Conservation (phyloP, 805 yeast genomes). For the Metschnikowia corniflorae region DNA sequence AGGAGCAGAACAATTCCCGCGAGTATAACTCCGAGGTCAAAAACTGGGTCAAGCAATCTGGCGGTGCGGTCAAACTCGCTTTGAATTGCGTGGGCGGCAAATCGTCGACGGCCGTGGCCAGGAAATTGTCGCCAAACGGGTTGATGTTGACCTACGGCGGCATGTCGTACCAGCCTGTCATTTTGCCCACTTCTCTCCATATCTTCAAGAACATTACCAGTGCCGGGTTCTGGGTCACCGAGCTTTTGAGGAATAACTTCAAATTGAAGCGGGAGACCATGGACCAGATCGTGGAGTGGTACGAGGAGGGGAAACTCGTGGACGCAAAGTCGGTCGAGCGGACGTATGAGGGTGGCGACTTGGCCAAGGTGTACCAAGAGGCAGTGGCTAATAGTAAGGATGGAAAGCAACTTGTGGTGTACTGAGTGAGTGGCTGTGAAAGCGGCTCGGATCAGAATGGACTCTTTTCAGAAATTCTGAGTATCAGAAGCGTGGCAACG, state of each 20-base stretch:
- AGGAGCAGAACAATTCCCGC: conserved; percentile 70
- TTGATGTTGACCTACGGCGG: conserved; percentile 92
- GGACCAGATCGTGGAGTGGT: conserved; percentile 38
- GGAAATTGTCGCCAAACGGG: conserved; percentile 74
- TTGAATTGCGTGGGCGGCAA: conserved; percentile 94
- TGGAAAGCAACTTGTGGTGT: conserved; percentile 39
- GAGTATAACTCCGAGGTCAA: conserved; percentile 61
- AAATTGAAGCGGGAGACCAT: conserved; percentile 36
- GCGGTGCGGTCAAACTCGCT: conserved; percentile 65
- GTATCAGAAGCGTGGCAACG: no score
- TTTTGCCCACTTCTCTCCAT: conserved; percentile 82
- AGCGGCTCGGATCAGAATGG: no score
- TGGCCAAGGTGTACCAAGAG: conserved; percentile 27
- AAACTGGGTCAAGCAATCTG: conserved; percentile 46
- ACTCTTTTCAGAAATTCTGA: no score
- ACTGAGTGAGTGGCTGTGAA: conserved; percentile 1
- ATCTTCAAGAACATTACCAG: conserved; percentile 86
- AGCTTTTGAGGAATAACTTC: conserved; percentile 32
- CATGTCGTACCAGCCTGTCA: conserved; percentile 94
- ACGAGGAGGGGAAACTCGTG: conserved; percentile 35
- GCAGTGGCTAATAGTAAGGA: conserved; percentile 32
- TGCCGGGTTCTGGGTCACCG: conserved; percentile 92
- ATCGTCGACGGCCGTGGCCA: conserved; percentile 73
- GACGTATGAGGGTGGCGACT: conserved; percentile 20
- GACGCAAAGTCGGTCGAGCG: conserved; percentile 37